Conservation (phyloP, 305 asterid species). For the Vinca major region DNA sequence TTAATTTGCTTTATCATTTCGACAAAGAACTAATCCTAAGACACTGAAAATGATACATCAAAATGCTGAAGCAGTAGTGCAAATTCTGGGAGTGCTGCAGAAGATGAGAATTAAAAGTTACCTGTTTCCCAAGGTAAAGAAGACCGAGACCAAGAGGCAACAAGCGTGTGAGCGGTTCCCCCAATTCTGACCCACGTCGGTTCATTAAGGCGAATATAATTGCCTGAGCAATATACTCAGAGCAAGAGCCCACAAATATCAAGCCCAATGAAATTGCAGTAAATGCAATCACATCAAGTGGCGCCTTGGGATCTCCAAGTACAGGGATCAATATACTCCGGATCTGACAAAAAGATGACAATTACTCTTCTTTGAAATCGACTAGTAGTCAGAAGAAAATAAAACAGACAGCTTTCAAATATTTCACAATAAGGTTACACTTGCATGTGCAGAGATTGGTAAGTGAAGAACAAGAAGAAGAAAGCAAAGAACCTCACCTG, state of each 20-base stretch:
- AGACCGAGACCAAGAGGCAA: constrained; percentile 93
- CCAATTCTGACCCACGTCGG: constrained; percentile 73
- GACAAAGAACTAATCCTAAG: not conserved
- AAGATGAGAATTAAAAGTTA: constrained; percentile 7
- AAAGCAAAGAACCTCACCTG: constrained; percentile 38
- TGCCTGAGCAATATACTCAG: constrained; percentile 91
- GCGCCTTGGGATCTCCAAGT: constrained; percentile 64
- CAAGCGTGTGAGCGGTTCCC: constrained; percentile 79
- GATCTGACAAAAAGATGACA: constrained; percentile 37
- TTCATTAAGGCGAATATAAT: constrained; percentile 85
- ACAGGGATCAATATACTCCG: constrained; percentile 55
- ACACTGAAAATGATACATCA: not conserved
- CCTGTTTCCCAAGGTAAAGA: constrained; percentile 98
- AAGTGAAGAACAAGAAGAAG: not conserved
- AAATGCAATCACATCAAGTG: constrained; percentile 91
- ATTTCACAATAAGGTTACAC: not conserved
- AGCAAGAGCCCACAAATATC: constrained; percentile 87
- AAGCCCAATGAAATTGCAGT: constrained; percentile 86
- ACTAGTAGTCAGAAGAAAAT: not conserved
- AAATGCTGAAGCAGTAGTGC: not conserved
- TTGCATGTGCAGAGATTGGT: not conserved
- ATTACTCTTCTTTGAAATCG: not conserved
- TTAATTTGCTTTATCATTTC: not conserved
- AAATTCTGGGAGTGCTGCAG: constrained; percentile 5
- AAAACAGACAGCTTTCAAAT: not conserved